A percentile compares a stretch with the other conserved stretches of the same genome.
Evolutionary conservation across 441 rosid genomes (phyloP).

Genomic region (Populus hybrid): DNA sequence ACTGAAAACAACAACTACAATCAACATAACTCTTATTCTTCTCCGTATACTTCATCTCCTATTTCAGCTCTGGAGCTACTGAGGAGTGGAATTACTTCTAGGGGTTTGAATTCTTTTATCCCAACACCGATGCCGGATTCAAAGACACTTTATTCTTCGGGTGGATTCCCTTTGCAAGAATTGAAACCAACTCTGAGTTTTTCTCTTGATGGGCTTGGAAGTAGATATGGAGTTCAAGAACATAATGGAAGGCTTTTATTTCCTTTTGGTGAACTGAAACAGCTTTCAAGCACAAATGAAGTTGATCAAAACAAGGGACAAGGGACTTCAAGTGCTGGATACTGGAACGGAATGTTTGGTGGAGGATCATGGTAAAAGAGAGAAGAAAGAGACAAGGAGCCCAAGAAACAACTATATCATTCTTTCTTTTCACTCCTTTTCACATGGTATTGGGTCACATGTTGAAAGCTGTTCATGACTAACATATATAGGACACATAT

Average conservation of each 20-base stretch:
- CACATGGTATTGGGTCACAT: slow-evolving; percentile 30
- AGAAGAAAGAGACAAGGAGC: slow-evolving; percentile 8
- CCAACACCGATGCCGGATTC: slow-evolving; percentile 50
- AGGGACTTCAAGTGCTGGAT: slow-evolving; percentile 39
- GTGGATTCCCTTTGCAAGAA: slow-evolving; percentile 62
- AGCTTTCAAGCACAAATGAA: slow-evolving; percentile 42
- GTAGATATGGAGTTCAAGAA: slow-evolving; percentile 46
- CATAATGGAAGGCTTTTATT: slow-evolving; percentile 53
- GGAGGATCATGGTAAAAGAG: slow-evolving; percentile 48
- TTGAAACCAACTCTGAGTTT: slow-evolving; percentile 59
- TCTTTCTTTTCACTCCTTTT: slow-evolving; percentile 5
- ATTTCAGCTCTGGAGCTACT: slow-evolving; percentile 63
- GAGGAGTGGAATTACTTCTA: slow-evolving; percentile 46
- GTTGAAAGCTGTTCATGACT: slow-evolving; percentile 48
- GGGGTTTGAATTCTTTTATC: slow-evolving; percentile 45
- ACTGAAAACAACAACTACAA: slow-evolving; percentile 31
- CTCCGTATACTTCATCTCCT: slow-evolving; percentile 34
- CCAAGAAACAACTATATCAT: slow-evolving; percentile 17
- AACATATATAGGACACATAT: slow-evolving; percentile 44
- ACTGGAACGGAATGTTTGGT: slow-evolving; percentile 61
- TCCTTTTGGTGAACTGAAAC: slow-evolving; percentile 61
- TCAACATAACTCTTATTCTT: slow-evolving; percentile 31
- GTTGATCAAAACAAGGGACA: slow-evolving; percentile 47
- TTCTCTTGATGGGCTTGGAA: slow-evolving; percentile 48
- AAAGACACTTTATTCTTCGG: slow-evolving; percentile 44